Evolutionary conservation across 495 filamentous ascomycete species (phyloP).

Genomic region (Recurvomyces mirabilis): DNA sequence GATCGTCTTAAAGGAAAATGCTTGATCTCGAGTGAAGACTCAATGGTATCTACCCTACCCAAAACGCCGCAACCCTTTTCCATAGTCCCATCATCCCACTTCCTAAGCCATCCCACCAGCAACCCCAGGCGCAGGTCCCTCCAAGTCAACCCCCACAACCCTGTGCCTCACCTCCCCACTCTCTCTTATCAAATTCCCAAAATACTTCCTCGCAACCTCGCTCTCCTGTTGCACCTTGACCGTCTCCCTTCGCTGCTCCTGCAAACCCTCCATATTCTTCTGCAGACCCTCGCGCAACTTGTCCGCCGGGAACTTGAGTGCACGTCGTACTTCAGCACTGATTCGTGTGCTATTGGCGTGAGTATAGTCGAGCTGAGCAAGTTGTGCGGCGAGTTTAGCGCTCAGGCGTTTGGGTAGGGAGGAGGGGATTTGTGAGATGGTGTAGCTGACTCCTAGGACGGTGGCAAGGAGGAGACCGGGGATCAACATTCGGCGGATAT

Average conservation of each 20-base stretch:
- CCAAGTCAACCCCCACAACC: slow-evolving; percentile 75
- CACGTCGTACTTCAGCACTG: slow-evolving; percentile 68
- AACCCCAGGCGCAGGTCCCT: slow-evolving; percentile 47
- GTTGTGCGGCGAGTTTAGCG: slow-evolving; percentile 67
- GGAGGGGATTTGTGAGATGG: slow-evolving; percentile 72
- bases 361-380: slow-evolving; percentile 77
- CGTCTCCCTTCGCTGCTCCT: slow-evolving; percentile 64
- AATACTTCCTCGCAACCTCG: slow-evolving; percentile 40
- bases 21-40: too few relatives aligned
- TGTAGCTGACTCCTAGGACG: slow-evolving; percentile 60
- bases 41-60: slow-evolving; percentile 1
- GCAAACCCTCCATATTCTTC: slow-evolving; percentile 71
- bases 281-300: slow-evolving; percentile 69
- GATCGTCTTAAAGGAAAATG: too few relatives aligned
- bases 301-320: slow-evolving; percentile 73
- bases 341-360: slow-evolving; percentile 80
- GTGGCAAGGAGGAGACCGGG: slow-evolving; percentile 65
- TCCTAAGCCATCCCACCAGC: slow-evolving; percentile 20
- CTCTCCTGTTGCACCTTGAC: slow-evolving; percentile 39
- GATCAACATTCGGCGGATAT: slow-evolving; percentile 67
- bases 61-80: too few relatives aligned
- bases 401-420: slow-evolving; percentile 81
- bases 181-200: slow-evolving; percentile 70
- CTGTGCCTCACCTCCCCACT: slow-evolving; percentile 56
- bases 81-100: too few relatives aligned